Conservation (phyloP, 306 rosid genomes). For the Sphenostylis stenocarpa region DNA sequence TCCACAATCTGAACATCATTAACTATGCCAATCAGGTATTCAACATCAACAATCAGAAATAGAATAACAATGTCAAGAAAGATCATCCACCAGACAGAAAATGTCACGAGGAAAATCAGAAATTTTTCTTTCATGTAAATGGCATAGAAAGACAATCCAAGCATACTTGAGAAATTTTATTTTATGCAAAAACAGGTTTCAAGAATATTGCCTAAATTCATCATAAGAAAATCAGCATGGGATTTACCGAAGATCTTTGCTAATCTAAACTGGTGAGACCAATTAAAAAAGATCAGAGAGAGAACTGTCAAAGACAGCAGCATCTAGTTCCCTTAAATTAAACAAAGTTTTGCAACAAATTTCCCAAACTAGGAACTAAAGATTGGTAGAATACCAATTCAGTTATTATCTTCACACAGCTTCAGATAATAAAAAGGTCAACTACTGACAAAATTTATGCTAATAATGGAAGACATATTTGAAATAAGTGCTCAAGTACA, state of each 20-base stretch:
- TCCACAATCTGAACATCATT: slow-evolving; percentile 65
- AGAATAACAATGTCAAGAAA: not conserved
- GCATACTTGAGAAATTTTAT: not conserved
- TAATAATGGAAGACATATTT: not conserved
- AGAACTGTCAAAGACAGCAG: not conserved
- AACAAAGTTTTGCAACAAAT: not conserved
- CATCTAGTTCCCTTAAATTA: not conserved
- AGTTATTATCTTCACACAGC: not conserved
- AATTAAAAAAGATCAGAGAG: not conserved
- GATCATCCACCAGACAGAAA: not conserved
- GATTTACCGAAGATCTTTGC: not conserved
- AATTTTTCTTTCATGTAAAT: not conserved
- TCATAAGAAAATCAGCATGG: not conserved
- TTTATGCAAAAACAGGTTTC: not conserved
- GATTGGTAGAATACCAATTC: not conserved
- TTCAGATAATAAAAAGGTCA: not conserved
- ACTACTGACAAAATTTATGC: not conserved
- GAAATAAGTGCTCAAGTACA: not conserved
- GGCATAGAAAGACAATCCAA: not conserved
- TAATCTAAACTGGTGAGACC: not conserved
- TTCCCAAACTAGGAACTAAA: not conserved
- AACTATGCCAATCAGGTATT: slow-evolving; percentile 33
- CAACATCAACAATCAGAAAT: not conserved
- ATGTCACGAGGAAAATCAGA: not conserved
- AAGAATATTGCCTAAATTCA: not conserved